Conservation (phyloP, 2,329 filamentous ascomycete genomes). For the Gnomoniopsis smithogilvyi region DNA sequence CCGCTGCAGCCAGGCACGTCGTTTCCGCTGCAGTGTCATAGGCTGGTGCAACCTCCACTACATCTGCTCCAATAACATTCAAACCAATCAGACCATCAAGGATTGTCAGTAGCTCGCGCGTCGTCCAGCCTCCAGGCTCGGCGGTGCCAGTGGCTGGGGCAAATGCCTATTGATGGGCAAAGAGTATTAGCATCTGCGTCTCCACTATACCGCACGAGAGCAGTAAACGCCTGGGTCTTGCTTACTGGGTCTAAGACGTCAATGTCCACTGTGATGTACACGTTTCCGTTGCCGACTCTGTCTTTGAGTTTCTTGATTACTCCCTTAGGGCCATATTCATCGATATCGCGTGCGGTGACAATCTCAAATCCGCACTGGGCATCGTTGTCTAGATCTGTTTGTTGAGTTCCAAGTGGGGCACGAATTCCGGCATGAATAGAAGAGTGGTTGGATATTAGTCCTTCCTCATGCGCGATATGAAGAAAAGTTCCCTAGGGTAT, state of each 20-base stretch:
- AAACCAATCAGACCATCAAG: conserved; percentile 67
- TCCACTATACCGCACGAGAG: too few species aligned
- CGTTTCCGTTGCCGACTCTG: conserved; percentile 46
- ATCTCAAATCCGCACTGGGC: conserved; percentile 55
- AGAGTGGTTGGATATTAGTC: conserved; percentile 49
- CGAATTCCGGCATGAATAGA: conserved; percentile 60
- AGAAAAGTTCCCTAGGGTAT: conserved; percentile 48
- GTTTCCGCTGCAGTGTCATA: conserved; percentile 73
- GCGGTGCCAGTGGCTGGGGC: conserved; percentile 66
- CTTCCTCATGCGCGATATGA: conserved; percentile 59
- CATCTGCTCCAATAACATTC: conserved; percentile 73
- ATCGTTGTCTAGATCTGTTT: conserved; percentile 53
- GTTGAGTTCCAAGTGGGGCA: conserved; percentile 43
- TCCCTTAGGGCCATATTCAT: conserved; percentile 63
- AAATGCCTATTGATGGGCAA: conserved; percentile 1
- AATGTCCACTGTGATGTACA: conserved; percentile 76
- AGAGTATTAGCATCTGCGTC: conserved; percentile 9
- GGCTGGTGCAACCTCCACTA: conserved; percentile 75
- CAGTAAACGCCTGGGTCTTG: too few species aligned
- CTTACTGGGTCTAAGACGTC: conserved; percentile 68
- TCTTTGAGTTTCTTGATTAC: conserved; percentile 63
- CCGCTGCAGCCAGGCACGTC: conserved; percentile 38
- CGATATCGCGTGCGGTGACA: conserved; percentile 63
- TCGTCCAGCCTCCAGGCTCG: conserved; percentile 78
- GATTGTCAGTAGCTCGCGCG: conserved; percentile 68